Evolutionary conservation across 805 yeast genomes (phyloP).

Genomic region (Candida silvatica): DNA sequence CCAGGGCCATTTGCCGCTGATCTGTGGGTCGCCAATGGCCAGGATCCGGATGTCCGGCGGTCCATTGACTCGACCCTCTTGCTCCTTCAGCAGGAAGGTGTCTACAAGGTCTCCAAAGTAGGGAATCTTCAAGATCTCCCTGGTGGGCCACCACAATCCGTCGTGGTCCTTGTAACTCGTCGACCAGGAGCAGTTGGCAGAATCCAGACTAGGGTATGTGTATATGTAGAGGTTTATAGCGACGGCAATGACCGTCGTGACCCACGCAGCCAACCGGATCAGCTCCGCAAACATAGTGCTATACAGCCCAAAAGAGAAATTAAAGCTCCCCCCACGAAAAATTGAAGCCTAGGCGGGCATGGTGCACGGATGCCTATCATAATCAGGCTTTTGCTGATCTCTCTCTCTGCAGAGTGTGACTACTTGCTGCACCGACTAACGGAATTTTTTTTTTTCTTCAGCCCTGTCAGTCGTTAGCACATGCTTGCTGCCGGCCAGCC

Average conservation of each 20-base stretch:
- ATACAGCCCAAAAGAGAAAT: too few species aligned
- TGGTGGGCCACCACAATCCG: too few species aligned
- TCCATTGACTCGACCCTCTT: slow-evolving; percentile 6
- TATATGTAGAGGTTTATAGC: slow-evolving; percentile 55
- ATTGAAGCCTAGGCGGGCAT: too few species aligned
- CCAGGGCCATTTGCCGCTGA: slow-evolving; percentile 74
- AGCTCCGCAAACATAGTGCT: background rate
- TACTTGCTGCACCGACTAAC: too few species aligned
- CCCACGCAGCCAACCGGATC: slow-evolving; percentile 10
- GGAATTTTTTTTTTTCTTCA: too few species aligned
- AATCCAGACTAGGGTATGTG: slow-evolving; percentile 62
- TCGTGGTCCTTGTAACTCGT: slow-evolving; percentile 10
- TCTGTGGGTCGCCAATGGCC: slow-evolving; percentile 95
- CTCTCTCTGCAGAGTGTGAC: too few species aligned
- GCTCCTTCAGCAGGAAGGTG: slow-evolving; percentile 21
- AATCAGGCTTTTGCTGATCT: too few species aligned
- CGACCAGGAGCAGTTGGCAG: slow-evolving; percentile 55
- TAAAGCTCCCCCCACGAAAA: too few species aligned
- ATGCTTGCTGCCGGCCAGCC: too few species aligned
- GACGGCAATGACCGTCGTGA: slow-evolving; percentile 31
- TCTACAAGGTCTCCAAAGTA: slow-evolving; percentile 26
- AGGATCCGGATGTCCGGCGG: slow-evolving; percentile 44
- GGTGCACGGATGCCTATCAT: too few species aligned
- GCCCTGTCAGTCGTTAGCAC: too few species aligned
- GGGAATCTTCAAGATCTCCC: slow-evolving; percentile 20